Conservation (phyloP, 495 filamentous ascomycete genomes). For the Penicillium crystallinum region DNA sequence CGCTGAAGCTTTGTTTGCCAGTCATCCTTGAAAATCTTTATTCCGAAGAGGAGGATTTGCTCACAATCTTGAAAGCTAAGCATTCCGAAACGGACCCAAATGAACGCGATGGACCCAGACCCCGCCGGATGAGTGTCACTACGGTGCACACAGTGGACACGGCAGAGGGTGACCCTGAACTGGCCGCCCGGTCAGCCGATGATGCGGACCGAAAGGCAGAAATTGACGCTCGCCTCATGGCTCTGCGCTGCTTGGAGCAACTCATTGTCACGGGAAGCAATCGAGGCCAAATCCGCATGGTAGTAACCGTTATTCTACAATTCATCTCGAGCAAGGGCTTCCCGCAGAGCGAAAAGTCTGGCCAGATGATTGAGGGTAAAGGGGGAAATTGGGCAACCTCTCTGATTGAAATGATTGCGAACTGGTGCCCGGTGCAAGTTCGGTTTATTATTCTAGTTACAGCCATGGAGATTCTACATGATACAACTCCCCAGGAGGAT, state of each 20-base stretch:
- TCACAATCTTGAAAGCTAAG: conserved; percentile 56
- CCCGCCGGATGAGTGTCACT: conserved; percentile 69
- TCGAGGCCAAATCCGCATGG: conserved; percentile 67
- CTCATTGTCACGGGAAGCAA: conserved; percentile 71
- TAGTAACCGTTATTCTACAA: conserved; percentile 61
- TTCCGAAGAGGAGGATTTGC: conserved; percentile 63
- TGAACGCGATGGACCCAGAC: conserved; percentile 52
- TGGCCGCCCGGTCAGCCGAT: conserved; percentile 66
- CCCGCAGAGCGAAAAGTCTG: conserved; percentile 20
- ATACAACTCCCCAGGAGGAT: conserved; percentile 58
- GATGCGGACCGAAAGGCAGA: conserved; percentile 84
- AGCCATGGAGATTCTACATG: conserved; percentile 66
- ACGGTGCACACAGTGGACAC: conserved; percentile 70
- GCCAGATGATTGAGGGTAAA: conserved; percentile 24
- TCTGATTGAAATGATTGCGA: conserved; percentile 67
- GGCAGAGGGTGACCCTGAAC: conserved; percentile 60
- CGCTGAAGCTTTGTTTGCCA: conserved; percentile 69
- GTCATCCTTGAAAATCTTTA: conserved; percentile 81
- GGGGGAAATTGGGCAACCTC: conserved; percentile 69
- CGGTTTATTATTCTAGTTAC: conserved; percentile 81
- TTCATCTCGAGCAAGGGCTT: conserved; percentile 61
- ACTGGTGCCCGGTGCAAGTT: conserved; percentile 87
- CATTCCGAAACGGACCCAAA: conserved; percentile 59
- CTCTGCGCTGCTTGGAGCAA: conserved; percentile 73
- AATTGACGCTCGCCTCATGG: conserved; percentile 76